Percentiles rank a stretch among this genome's conserved stretches.
These are phyloP conservation scores for Gremmenia infestans DNA, from an alignment of 2,329 filamentous ascomycete species.

Conservation along the genomic window DNA sequence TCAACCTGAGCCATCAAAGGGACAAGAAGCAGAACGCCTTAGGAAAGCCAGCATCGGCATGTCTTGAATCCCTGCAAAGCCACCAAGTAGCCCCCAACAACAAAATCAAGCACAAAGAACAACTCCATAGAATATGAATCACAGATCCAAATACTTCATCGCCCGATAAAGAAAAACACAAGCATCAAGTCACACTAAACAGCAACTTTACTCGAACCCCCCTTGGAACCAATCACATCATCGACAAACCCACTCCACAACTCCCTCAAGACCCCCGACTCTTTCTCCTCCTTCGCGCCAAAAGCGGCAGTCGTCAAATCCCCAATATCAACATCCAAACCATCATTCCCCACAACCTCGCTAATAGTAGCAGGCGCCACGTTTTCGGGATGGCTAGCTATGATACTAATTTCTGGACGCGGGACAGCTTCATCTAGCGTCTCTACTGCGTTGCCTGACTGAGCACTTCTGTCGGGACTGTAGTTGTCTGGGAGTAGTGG, in stretches of 20 bases:
- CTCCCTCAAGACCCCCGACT: conserved; percentile 46
- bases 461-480: conserved; percentile 25
- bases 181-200: background rate
- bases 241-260: conserved; percentile 55
- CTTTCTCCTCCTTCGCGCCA: conserved; percentile 25
- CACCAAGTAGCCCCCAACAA: background rate
- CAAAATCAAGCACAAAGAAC: background rate
- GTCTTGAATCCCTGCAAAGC: background rate
- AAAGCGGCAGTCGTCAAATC: conserved; percentile 39
- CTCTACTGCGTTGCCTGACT: conserved; percentile 40
- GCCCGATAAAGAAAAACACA: background rate
- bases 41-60: background rate
- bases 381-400: conserved; percentile 51
- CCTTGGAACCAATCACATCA: conserved; percentile 36
- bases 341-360: conserved; percentile 48
- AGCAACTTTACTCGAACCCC: conserved; percentile 1
- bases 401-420: conserved; percentile 45
- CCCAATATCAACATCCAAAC: conserved; percentile 47
- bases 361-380: conserved; percentile 49
- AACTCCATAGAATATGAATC: background rate
- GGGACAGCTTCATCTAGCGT: conserved; percentile 38
- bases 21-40: background rate
- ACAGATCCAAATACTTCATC: background rate
- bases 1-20: no score
- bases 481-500: conserved; percentile 59